Base-by-base conservation (phyloP, 208 protist genomes). In the Trypanosoma avium region DNA sequence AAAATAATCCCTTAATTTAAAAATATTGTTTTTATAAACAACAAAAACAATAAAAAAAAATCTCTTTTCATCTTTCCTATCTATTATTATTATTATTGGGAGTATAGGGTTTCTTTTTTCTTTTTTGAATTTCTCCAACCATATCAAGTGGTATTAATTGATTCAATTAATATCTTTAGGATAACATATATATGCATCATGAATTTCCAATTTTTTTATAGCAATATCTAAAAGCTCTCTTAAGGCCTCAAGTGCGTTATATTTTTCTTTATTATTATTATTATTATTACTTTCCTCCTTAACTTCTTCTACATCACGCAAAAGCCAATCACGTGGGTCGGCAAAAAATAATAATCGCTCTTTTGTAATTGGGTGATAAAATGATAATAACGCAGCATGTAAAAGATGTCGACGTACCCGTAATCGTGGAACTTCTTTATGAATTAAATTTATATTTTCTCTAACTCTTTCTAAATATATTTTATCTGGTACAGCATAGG, bases 391-490 rank as follows among this genome's bases (percentile, higher is more conserved):
- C 2, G 78, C 65, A 7, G 84, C 75, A 54, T 94, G 88, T 52
- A 94, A 69, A 10, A 90, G 71, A 49, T 92, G 88, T n/a, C 84
- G 82, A 1, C 68, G 67, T 46, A 79, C 80, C 21, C 59, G 38
- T 46, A 78, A 67, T 42, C 59, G 26, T 21, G 66, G 61, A 13
- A 50, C 65, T 12, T 29, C 9, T 13, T 5, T 46, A 22, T 40
- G 53, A n/a, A 47, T 24, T 30, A 68, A 38, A n/a, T 50, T 24
- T 2, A 38, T 26, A 24, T 0, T 66, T 13, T 48, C 55, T 8
- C 77, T 68, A 5, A 77, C 87, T 4, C 84, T 77, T 3, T 67
- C 61, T 19, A 92, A 60, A 66, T 95, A 95, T 7, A 86, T 67
- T 9, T 82, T 75, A 60, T 95, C 89, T 3, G 65, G 13, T 21